Evolutionary conservation across 345 rosid species (phyloP).

Genomic region (Lumnitzera racemosa): DNA sequence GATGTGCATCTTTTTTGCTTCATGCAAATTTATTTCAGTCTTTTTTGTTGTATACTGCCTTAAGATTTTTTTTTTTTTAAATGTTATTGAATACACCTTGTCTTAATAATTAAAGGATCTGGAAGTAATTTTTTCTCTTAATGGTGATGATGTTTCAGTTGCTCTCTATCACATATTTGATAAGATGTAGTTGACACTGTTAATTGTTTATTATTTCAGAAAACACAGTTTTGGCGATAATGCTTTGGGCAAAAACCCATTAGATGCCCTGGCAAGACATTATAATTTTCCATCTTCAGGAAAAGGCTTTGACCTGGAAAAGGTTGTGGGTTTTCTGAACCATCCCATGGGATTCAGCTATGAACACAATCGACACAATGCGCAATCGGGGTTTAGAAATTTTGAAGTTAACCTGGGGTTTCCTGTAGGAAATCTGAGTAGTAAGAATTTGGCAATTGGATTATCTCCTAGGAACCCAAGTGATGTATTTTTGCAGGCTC

Average conservation of each 20-base stretch:
- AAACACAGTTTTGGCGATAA: conserved; percentile 42
- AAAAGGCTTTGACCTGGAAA: conserved; percentile 40
- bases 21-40: too few species aligned
- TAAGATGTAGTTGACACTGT: conserved; percentile 23
- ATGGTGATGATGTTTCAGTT: background rate
- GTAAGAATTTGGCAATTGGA: conserved; percentile 34
- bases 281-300: conserved; percentile 33
- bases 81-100: too few species aligned
- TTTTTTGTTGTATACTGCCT: too few species aligned
- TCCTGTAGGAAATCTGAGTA: conserved; percentile 35
- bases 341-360: conserved; percentile 29
- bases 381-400: conserved; percentile 25
- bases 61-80: too few species aligned
- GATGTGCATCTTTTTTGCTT: too few species aligned
- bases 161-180: conserved; percentile 11
- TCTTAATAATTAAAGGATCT: too few species aligned
- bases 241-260: conserved; percentile 47
- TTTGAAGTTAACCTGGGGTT: conserved; percentile 38
- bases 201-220: conserved; percentile 42
- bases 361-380: conserved; percentile 34
- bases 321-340: conserved; percentile 34
- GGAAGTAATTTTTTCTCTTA: background rate
- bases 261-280: conserved; percentile 39
- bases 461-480: conserved; percentile 50
- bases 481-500: conserved; percentile 65